Percentiles rank a stretch among this genome's conserved stretches.
Evolutionary conservation across 192 early-diverging fungal genomes (phyloP).

Genomic region (Entomortierella lignicola): DNA sequence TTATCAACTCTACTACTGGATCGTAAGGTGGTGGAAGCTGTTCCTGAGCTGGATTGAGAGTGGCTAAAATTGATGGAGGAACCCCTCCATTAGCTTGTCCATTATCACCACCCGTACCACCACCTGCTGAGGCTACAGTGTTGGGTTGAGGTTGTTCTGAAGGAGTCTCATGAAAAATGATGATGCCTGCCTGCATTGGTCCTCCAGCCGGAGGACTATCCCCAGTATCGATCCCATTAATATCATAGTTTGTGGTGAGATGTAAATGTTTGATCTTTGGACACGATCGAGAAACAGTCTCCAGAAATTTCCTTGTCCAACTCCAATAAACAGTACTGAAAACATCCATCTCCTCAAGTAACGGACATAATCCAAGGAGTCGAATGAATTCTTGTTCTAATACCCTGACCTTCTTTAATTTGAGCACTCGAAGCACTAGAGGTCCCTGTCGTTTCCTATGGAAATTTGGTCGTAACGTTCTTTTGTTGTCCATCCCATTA

Average conservation of each 20-base stretch:
- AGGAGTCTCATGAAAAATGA: background rate
- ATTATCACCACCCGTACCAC: background rate
- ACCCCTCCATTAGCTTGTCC: background rate
- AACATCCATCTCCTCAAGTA: conserved; percentile 23
- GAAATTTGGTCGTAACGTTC: background rate
- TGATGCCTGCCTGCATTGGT: background rate
- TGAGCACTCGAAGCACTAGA: conserved; percentile 9
- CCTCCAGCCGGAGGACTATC: background rate
- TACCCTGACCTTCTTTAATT: conserved; percentile 22
- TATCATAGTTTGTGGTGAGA: conserved; percentile 15
- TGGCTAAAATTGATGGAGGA: background rate
- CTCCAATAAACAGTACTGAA: conserved; percentile 24
- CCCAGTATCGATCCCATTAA: background rate
- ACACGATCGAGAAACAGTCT: conserved; percentile 14
- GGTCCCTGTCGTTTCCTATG: conserved; percentile 3
- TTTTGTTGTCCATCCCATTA: background rate
- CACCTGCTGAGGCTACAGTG: background rate
- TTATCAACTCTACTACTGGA: conserved; percentile 20
- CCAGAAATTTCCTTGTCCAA: conserved; percentile 5
- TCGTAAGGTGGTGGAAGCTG: background rate
- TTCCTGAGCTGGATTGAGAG: background rate
- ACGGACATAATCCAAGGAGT: conserved; percentile 3
- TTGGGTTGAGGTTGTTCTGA: background rate
- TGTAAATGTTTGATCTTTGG: conserved; percentile 18
- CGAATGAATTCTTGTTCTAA: conserved; percentile 15